Evolutionary conservation across 179 eudicot genomes (phyloP), one percentile per base, ranked within the genome.

Genomic region (Vitellaria paradoxa): DNA sequence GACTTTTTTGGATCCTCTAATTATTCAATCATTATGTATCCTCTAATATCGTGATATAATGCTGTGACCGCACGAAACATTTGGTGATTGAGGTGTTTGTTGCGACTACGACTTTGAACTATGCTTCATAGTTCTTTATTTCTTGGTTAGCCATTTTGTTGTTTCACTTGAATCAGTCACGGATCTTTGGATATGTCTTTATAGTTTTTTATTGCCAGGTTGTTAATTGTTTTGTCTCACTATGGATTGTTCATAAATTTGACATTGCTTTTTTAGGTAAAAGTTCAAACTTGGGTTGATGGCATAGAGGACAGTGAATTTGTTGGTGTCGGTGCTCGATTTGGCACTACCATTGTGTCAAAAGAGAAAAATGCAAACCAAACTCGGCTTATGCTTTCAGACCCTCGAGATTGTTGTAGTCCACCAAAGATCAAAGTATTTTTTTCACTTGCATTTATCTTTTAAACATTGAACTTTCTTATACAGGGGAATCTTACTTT

Each of bases 271-370:
- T 62, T 50, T 79, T 83, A 91, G 98, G 97, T 93, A 79, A 93
- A 93, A 91, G 93, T 93, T 79, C 98, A 93, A 82, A 91, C 94
- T 37, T 90, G 93, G 97, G 81, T 91, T 70, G 84, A 86, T 86
- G 98, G 92, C 9, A 71, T 77, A 72, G 94, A 93, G 85, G 84
- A 73, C 72, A 78, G 47, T 50, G 93, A 93, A 79, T 91, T 86
- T 81, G 93, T 90, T 59, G 97, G 97, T 26, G 96, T 93, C 70
- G 97, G 97, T 81, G 97, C 97, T 72, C 88, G 96, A 81, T 93
- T 93, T 78, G 97, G 97, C 78, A 77, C 86, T 6, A 73, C 86
- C 50, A 90, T 91, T 72, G 91, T 85, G 37, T 83, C 94, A 1
- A 90, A 93, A 87, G 96, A 91, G 83, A 93, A 93, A 80, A 84